Evolutionary conservation across 805 yeast genomes (phyloP), one percentile per base, ranked within the genome.

Genomic region (Zygoascus flipseniorum): DNA sequence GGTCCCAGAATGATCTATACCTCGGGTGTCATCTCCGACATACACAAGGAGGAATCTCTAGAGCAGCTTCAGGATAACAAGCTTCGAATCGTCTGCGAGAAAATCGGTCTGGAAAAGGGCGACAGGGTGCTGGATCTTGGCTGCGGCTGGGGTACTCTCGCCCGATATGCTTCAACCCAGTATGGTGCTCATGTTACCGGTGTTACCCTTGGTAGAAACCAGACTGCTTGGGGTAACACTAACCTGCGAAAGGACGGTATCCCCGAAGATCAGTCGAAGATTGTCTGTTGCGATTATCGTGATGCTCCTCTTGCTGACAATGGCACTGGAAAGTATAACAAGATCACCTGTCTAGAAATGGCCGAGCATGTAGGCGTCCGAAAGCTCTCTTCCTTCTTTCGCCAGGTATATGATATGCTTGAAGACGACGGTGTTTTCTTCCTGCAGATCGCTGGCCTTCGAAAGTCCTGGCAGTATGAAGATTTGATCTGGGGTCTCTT

Each of bases 1-100:
- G 97, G 96, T 56, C 93, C 95, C 58, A 82, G 96, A 72, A 89
- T 89, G 96, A 78, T 89, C 68, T 89, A 89, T 75, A 89, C 97
- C 39, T 82, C 92, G 20, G 96, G 97, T 66, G 74, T 86, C 52
- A 82, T 89, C 64, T 68, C 80, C 57, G 95, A 89, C 69, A 84
- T 82, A 64, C 73, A 74, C 58, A 71, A 68, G 45, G 86, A 81
- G 66, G 96, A 89, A 75, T 64, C 93, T 51, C 78, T 89, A 59
- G 76, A 72, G 61, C 73, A 73, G 62, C 65, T 89, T 66, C 97
- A 89, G 75, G 97, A 89, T 73, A 89, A 89, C 77, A 89, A 89
- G 73, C 76, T 89, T 69, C 84, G 86, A 65, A 73, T 85, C 64
- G 95, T 89, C 52, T 89, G 95, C 68, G 95, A 86, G 71, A 89